A percentile compares a stretch with the other conserved stretches of the same genome.
Evolutionary conservation across 148 eudicot species (phyloP).

Genomic region (Polygonum aviculare): DNA sequence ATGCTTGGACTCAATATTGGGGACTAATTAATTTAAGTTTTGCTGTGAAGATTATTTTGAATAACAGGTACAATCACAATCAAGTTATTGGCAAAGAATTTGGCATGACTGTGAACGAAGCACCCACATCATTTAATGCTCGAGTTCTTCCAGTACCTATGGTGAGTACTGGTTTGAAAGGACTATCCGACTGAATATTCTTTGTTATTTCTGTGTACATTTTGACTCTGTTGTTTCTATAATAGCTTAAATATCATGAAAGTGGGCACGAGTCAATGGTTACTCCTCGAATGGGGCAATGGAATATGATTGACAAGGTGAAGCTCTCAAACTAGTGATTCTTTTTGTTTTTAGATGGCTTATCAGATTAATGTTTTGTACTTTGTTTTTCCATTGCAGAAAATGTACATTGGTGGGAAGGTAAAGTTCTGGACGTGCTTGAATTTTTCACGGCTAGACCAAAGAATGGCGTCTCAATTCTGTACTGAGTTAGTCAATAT

Average conservation of each 20-base stretch:
- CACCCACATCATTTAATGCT: conserved; percentile 49
- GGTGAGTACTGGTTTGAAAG: conserved; percentile 23
- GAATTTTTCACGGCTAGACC: conserved; percentile 36
- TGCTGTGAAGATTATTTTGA: conserved; percentile 39
- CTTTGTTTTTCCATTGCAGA: conserved; percentile 25
- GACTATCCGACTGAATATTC: not conserved
- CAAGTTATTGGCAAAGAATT: conserved; percentile 41
- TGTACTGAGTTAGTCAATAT: conserved; percentile 42
- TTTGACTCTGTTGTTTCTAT: not conserved
- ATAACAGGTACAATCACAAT: conserved; percentile 36
- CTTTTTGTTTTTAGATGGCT: no score
- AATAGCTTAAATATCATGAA: conserved; percentile 53
- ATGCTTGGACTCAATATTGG: not conserved
- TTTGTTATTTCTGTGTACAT: not conserved
- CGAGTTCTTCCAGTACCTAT: conserved; percentile 71
- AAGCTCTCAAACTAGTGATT: not conserved
- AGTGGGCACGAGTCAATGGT: conserved; percentile 33
- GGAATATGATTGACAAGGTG: conserved; percentile 94
- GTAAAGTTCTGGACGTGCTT: conserved; percentile 59
- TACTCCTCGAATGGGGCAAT: conserved; percentile 59
- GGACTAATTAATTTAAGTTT: not conserved
- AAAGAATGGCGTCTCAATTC: conserved; percentile 18
- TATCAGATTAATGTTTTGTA: conserved; percentile 1
- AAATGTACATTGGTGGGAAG: conserved; percentile 62
- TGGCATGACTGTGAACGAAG: conserved; percentile 42